Evolutionary conservation across 106 monocot genomes (phyloP).

Genomic region (Allium fistulosum): DNA sequence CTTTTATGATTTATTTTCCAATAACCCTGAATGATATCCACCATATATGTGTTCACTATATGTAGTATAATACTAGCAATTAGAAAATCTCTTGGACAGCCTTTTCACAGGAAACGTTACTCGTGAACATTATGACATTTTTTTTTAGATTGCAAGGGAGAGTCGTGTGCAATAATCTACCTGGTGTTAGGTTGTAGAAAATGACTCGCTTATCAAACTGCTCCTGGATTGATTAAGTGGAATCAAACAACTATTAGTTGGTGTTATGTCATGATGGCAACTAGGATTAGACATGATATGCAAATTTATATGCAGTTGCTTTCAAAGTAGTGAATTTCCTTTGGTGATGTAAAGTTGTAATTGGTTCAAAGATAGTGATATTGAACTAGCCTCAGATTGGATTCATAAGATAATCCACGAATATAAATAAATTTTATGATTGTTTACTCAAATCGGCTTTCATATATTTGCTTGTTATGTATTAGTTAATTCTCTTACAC

Average conservation of each 20-base stretch:
- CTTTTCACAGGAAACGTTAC: too few relatives aligned
- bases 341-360: background rate
- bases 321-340: background rate
- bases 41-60: too few relatives aligned
- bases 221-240: background rate
- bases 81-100: too few relatives aligned
- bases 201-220: background rate
- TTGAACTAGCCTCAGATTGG: too few relatives aligned
- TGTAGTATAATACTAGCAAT: too few relatives aligned
- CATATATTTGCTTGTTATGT: background rate
- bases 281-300: background rate
- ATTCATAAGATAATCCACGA: background rate
- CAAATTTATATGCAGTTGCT: background rate
- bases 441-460: background rate
- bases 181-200: slow-evolving; percentile 3
- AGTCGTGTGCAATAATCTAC: background rate
- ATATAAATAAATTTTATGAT: background rate
- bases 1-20: too few relatives aligned
- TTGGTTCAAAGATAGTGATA: too few relatives aligned
- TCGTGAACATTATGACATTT: too few relatives aligned
- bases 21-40: too few relatives aligned
- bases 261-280: slow-evolving; percentile 1
- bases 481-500: background rate
- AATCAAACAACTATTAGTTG: background rate
- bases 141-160: background rate